Conservation (phyloP, 1,139 yeast species). For the Diutina siamensis region DNA sequence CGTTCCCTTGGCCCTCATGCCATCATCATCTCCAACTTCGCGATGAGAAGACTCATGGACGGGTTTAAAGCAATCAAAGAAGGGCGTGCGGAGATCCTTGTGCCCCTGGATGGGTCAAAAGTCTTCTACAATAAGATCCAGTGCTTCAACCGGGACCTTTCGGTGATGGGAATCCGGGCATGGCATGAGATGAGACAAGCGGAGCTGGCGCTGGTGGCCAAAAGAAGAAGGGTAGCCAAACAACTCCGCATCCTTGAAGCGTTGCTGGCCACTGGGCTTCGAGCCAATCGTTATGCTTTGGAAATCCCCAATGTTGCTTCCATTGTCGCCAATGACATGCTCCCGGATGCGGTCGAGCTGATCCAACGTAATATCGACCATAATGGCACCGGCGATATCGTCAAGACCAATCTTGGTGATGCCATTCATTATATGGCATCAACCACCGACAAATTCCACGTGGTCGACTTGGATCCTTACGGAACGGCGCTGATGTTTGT, state of each 20-base stretch:
- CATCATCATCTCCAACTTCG: no score
- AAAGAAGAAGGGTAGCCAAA: conserved; percentile 1
- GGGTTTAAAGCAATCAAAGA: conserved; percentile 46
- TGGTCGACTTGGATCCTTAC: conserved; percentile 90
- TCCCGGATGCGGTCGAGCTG: conserved; percentile 76
- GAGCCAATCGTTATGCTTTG: conserved; percentile 87
- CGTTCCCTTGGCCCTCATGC: no score
- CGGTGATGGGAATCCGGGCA: conserved; percentile 76
- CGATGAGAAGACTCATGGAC: conserved; percentile 3
- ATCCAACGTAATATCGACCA: conserved; percentile 60
- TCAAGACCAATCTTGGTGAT: conserved; percentile 68
- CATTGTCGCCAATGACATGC: conserved; percentile 81
- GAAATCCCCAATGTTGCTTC: conserved; percentile 67
- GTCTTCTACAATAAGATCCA: conserved; percentile 96
- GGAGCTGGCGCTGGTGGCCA: neutral
- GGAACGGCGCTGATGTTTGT: conserved; percentile 95
- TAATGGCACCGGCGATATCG: conserved; percentile 44
- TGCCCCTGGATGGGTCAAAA: conserved; percentile 56
- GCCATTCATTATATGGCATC: conserved; percentile 75
- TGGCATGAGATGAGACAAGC: conserved; percentile 28
- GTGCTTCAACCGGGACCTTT: conserved; percentile 87
- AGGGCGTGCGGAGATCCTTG: conserved; percentile 71
- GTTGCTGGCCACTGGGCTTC: conserved; percentile 84
- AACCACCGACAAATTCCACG: conserved; percentile 46
- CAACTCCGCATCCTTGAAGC: conserved; percentile 67